Conservation (phyloP, 2,329 filamentous ascomycete genomes). For the Colletotrichum tanaceti region DNA sequence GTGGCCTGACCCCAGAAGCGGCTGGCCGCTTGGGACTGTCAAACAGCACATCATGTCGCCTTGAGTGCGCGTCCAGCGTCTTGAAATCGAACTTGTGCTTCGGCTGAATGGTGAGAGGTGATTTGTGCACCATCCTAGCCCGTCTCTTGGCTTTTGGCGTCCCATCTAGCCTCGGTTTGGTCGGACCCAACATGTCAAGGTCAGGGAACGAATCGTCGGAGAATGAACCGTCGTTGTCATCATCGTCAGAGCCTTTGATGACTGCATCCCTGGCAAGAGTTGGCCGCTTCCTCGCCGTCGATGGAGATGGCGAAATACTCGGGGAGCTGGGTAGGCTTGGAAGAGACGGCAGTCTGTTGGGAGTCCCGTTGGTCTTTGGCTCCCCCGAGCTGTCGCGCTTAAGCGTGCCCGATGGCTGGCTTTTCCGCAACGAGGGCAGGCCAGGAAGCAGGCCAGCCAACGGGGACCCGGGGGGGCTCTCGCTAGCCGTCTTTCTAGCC, state of each 20-base stretch:
- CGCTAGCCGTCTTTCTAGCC: conserved; percentile 8
- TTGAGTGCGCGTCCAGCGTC: conserved; percentile 68
- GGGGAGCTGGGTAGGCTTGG: conserved; percentile 39
- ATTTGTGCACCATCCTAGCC: conserved; percentile 54
- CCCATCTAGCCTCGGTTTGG: conserved; percentile 42
- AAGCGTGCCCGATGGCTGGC: neutral
- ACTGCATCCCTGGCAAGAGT: conserved; percentile 62
- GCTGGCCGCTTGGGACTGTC: conserved; percentile 62
- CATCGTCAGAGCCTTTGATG: conserved; percentile 79
- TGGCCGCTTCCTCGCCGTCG: conserved; percentile 41
- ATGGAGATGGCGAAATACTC: conserved; percentile 44
- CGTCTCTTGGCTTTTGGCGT: conserved; percentile 63
- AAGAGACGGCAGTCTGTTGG: conserved; percentile 18
- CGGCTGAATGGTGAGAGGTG: conserved; percentile 62
- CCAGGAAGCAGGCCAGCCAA: neutral
- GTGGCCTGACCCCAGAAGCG: conserved; percentile 49
- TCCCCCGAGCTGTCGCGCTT: conserved; percentile 14
- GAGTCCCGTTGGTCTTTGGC: conserved; percentile 3
- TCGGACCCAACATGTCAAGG: conserved; percentile 47
- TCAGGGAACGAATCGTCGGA: conserved; percentile 71
- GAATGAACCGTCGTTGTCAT: conserved; percentile 65
- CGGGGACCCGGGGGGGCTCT: conserved; percentile 15
- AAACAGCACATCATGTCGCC: conserved; percentile 68
- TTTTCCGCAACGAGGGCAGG: conserved; percentile 4
- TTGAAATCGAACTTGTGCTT: conserved; percentile 74